Base-by-base conservation (phyloP, 192 early-diverging fungal genomes). In the Backusella morwellensis region DNA sequence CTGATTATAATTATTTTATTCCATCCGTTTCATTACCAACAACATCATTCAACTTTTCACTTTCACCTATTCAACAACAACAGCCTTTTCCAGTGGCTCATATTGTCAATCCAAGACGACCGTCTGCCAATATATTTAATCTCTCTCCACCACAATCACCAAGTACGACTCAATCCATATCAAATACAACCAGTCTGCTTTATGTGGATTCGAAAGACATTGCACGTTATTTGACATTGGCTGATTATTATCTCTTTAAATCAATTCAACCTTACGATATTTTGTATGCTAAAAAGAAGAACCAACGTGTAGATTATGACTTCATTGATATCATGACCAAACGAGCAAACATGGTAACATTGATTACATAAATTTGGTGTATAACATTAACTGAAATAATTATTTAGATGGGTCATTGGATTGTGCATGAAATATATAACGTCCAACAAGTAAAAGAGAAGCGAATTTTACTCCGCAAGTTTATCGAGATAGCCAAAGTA, bases 161-260 rank as follows among this genome's bases (percentile, higher is more conserved):
- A 29, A 34, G 32, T 15, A 83, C 72, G 1, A 2, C 29, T 63
- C 26, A 63, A 29, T 41, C 36, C 9, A 63, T 36, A 35, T 34
- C 73, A 44, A 42, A 36, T 35, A 38, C 68, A 17, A 14, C 41
- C 4, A 26, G 36, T 7, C 9, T 83, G 4, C 23, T 78, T 4
- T 21, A 42, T 32, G 34, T 82, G 26, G 74, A 79, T 6, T 54
- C 66, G 2, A 73, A 71, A 35, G 73, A 80, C n/a, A 44, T 78
- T 72, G 78, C 83, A 11, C 78, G 79, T 54, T 83, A 84, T 44
- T 76, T 86, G 47, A 79, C 82, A 11, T 77, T 86, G 52, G 83
- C 85, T 4, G 78, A 87, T 74, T 86, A 80, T 67, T 80, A 85
- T 70, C 38, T 78, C 0, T 76, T 86, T 34, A 75, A 82, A 38